Evolutionary conservation across 805 yeast species (phyloP), one percentile per base, ranked within the genome.

Genomic region (Starmerella khaoyaiensis): DNA sequence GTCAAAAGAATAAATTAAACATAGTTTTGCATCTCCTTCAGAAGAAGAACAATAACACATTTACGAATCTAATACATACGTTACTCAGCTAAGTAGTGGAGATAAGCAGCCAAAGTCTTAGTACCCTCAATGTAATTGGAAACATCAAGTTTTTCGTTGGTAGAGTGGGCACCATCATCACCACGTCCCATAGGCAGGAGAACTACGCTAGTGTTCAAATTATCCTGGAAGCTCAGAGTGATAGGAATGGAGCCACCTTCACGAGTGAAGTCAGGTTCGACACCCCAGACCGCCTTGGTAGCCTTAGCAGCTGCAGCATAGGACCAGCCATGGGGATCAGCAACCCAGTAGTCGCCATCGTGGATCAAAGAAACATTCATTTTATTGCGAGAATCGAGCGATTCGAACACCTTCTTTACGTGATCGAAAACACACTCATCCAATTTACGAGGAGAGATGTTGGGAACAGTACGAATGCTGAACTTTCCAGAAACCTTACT

Each of bases 241-340:
- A 90, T 86, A 47, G 99, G 99, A 56, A 90, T 90, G 4, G 96
- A 86, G 26, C 99, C 99, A 54, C 99, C 99, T 65, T 90, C 99
- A 67, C 99, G 77, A 28, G 97, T 93, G 57, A 82, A 73, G 62
- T 90, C 98, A 24, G 98, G 98, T 46, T 82, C 93, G 32, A 87
- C 74, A 47, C 81, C 78, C 86, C 94, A 90, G 22, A 90, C 98
- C 36, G 76, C 76, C 60, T 84, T 77, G 30, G 98, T 90, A 40
- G 98, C 98, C 59, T 77, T 74, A 37, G 79, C 72, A 28, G 97
- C 99, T 40, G 98, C 97, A 28, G 83, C 74, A 68, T 87, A 90
- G 32, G 82, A 72, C 48, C 79, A 86, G 60, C 87, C 87, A 65
- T 76, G 75, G 40, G 98, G 98, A 61, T 87, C 84, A 33, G 90